These are phyloP conservation scores for Diplodia seriata DNA, from an alignment of 2,329 filamentous ascomycete species.

Conservation along the genomic window DNA sequence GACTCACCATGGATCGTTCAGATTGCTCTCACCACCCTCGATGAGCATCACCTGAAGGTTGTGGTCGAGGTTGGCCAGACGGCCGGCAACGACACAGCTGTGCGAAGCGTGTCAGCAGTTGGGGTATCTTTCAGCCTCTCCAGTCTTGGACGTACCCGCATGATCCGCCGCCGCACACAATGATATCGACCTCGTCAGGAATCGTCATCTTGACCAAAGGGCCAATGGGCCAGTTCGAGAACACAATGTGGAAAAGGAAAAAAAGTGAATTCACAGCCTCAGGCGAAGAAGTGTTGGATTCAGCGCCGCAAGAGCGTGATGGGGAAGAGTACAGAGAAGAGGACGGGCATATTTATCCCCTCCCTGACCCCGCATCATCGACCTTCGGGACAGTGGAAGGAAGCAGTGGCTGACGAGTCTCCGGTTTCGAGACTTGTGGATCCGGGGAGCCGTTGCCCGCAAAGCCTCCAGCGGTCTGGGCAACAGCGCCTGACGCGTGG, in stretches of 20 bases:
- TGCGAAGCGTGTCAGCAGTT: constrained; percentile 30
- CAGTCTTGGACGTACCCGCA: constrained; percentile 58
- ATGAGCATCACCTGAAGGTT: constrained; percentile 74
- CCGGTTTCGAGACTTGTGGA: constrained; percentile 29
- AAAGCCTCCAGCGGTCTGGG: constrained; percentile 28
- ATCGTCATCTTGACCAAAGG: constrained; percentile 59
- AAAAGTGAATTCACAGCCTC: constrained; percentile 1
- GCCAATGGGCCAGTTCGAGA: background rate
- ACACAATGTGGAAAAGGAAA: background rate
- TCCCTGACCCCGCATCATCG: constrained; percentile 30
- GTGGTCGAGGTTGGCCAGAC: constrained; percentile 76
- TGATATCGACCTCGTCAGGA: constrained; percentile 81
- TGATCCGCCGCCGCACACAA: constrained; percentile 77
- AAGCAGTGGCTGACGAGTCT: constrained; percentile 32
- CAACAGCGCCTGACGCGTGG: constrained; percentile 27
- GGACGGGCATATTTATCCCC: constrained; percentile 25
- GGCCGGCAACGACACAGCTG: constrained; percentile 58
- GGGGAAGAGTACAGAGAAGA: constrained; percentile 2
- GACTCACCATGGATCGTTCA: constrained; percentile 73
- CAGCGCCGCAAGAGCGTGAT: constrained; percentile 12
- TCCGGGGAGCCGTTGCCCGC: constrained; percentile 17
- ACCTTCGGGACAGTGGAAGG: constrained; percentile 32
- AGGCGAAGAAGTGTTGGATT: constrained; percentile 12
- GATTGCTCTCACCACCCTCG: constrained; percentile 73
- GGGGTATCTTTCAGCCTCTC: too few species aligned